Evolutionary conservation across 768 basidiomycete genomes (phyloP).

Genomic region (Mycena chlorophos): DNA sequence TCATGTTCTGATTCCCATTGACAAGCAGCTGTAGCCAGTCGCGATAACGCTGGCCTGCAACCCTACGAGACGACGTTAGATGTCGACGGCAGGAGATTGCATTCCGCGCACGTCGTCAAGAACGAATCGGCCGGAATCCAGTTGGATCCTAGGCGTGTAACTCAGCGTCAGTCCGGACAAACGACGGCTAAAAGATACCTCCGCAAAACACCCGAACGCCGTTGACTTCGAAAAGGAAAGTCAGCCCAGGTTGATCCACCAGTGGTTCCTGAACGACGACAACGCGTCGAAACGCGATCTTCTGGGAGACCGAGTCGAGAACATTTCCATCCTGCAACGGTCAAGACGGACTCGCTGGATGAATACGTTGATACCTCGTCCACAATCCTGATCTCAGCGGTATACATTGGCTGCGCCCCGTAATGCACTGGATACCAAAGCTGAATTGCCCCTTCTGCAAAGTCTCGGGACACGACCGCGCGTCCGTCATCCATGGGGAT

Average conservation of each 20-base stretch:
- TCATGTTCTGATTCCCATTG: slow-evolving; percentile 89
- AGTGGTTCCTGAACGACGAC: slow-evolving; percentile 80
- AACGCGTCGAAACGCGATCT: slow-evolving; percentile 78
- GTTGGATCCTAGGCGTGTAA: slow-evolving; percentile 76
- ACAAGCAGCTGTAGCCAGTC: slow-evolving; percentile 84
- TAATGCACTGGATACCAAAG: slow-evolving; percentile 89
- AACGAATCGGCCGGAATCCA: slow-evolving; percentile 97
- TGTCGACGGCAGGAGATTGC: background rate
- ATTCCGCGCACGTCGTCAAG: slow-evolving; percentile 64
- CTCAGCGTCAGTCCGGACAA: background rate
- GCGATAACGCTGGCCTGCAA: slow-evolving; percentile 60
- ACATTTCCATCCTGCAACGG: slow-evolving; percentile 44
- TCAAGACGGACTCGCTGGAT: background rate
- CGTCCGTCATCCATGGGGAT: slow-evolving; percentile 38
- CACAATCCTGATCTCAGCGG: slow-evolving; percentile 52
- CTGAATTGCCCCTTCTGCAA: slow-evolving; percentile 57
- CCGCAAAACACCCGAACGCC: slow-evolving; percentile 86
- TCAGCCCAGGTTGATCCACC: slow-evolving; percentile 70
- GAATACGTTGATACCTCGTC: too few relatives aligned
- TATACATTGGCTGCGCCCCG: slow-evolving; percentile 80
- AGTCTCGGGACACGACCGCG: slow-evolving; percentile 46
- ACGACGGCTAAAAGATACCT: slow-evolving; percentile 40
- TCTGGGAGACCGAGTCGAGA: slow-evolving; percentile 56
- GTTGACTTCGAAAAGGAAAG: slow-evolving; percentile 92
- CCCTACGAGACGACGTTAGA: slow-evolving; percentile 32